These are phyloP conservation scores for Durio zibethinus DNA, from an alignment of 345 rosid species.

Conservation along the genomic window DNA sequence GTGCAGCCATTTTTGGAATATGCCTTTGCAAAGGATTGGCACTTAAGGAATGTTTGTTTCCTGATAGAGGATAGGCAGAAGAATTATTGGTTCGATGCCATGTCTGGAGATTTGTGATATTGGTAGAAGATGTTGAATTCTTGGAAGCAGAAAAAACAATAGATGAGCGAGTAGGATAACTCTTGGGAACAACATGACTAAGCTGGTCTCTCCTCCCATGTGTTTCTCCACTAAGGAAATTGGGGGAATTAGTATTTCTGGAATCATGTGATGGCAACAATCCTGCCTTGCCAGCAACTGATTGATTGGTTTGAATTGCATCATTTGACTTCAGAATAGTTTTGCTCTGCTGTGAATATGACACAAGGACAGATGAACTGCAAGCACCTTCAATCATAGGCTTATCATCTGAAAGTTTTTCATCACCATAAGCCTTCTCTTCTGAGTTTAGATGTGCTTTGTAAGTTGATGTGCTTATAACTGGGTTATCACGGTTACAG, in stretches of 20 bases:
- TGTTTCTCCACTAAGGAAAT: slow-evolving; percentile 30
- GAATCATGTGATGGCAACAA: slow-evolving; percentile 29
- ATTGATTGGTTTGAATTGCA: slow-evolving; percentile 26
- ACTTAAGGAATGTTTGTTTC: slow-evolving; percentile 39
- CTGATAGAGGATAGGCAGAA: slow-evolving; percentile 30
- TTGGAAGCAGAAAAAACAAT: slow-evolving; percentile 41
- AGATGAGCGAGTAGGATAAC: slow-evolving; percentile 38
- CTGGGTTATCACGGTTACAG: slow-evolving; percentile 25
- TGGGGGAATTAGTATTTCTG: slow-evolving; percentile 25
- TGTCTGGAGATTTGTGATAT: slow-evolving; percentile 52
- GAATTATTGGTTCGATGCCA: slow-evolving; percentile 61
- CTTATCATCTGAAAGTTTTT: slow-evolving; percentile 27
- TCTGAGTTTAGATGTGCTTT: slow-evolving; percentile 29
- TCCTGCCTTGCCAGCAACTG: slow-evolving; percentile 27
- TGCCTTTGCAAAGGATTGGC: slow-evolving; percentile 40
- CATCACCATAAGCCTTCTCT: slow-evolving; percentile 33
- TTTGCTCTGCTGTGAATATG: slow-evolving; percentile 32
- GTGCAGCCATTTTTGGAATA: slow-evolving; percentile 30
- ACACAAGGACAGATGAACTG: slow-evolving; percentile 26
- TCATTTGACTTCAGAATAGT: slow-evolving; percentile 21
- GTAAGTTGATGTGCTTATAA: slow-evolving; percentile 18
- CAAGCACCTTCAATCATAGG: slow-evolving; percentile 27
- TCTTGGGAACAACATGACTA: slow-evolving; percentile 37
- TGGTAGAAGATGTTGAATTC: slow-evolving; percentile 41
- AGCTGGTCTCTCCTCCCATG: slow-evolving; percentile 41